Evolutionary conservation across 2,329 filamentous ascomycete genomes (phyloP).

Genomic region (Ophioceras dolichostomum): DNA sequence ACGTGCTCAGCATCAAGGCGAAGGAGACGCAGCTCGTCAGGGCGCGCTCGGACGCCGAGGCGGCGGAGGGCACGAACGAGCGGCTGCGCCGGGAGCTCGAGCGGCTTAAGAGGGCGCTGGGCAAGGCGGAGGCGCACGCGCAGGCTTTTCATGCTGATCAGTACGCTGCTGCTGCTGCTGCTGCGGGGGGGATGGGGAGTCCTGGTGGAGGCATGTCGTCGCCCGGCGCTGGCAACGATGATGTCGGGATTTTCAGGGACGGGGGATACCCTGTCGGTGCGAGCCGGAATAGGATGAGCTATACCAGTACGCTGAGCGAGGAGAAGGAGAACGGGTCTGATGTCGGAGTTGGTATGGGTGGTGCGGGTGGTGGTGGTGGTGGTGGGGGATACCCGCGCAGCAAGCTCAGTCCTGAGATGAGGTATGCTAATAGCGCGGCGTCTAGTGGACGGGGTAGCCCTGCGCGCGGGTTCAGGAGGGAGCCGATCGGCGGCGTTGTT

Average conservation of each 20-base stretch:
- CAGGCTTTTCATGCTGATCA: neutral
- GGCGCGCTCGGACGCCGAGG: conserved; percentile 79
- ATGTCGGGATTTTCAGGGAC: conserved; percentile 48
- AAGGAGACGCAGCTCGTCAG: conserved; percentile 96
- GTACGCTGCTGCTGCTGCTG: too few relatives aligned
- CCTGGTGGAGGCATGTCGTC: conserved; percentile 27
- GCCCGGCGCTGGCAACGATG: conserved; percentile 42
- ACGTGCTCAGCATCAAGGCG: conserved; percentile 92
- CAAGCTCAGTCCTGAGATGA: conserved; percentile 43
- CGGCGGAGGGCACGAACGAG: conserved; percentile 76
- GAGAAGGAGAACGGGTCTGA: conserved; percentile 71
- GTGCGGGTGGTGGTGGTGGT: conserved; percentile 4
- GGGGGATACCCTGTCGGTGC: conserved; percentile 20
- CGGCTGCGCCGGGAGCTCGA: conserved; percentile 81
- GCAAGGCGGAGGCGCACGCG: conserved; percentile 38
- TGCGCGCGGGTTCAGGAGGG: conserved; percentile 32
- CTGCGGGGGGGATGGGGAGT: too few relatives aligned
- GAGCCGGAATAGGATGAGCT: conserved; percentile 43
- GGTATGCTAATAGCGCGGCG: conserved; percentile 33
- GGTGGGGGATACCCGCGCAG: conserved; percentile 19
- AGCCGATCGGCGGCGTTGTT: neutral
- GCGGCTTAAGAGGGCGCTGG: conserved; percentile 77
- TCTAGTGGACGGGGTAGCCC: conserved; percentile 49
- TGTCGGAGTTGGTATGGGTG: conserved; percentile 17
- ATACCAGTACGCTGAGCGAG: conserved; percentile 55